phyloP scores from a whole-genome alignment of 129 eudicot genomes.

The Dittrichia graveolens region DNA sequence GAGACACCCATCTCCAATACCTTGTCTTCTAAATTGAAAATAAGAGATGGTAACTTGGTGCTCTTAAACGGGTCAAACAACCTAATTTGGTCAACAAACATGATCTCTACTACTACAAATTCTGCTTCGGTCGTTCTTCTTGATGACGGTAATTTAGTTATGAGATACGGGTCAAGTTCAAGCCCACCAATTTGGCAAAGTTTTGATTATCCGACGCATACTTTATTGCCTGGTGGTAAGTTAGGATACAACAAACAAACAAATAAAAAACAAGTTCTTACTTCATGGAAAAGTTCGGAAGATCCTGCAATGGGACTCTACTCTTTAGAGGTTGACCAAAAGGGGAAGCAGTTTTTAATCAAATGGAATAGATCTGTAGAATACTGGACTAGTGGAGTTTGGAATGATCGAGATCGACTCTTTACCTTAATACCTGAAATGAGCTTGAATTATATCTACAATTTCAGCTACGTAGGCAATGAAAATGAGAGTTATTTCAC shows the following conservation, averaged over 20 bases:
- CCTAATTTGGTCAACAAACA: constrained; percentile 54
- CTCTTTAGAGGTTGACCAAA: constrained; percentile 40
- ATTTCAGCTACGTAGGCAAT: constrained; percentile 46
- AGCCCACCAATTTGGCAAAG: constrained; percentile 52
- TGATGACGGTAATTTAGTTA: constrained; percentile 56
- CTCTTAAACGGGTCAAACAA: constrained; percentile 34
- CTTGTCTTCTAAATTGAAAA: constrained; percentile 31
- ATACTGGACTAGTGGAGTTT: constrained; percentile 56
- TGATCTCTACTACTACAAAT: constrained; percentile 14
- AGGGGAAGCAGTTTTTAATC: constrained; percentile 23
- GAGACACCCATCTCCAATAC: constrained; percentile 40
- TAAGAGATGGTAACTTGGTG: constrained; percentile 48
- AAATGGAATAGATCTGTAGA: constrained; percentile 43
- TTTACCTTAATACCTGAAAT: constrained; percentile 54
- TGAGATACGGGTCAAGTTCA: constrained; percentile 33
- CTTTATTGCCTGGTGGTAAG: constrained; percentile 59
- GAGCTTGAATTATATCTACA: constrained; percentile 40
- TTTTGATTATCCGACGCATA: constrained; percentile 54
- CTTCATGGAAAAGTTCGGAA: constrained; percentile 55
- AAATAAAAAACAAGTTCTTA: constrained; percentile 24
- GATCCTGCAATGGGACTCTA: constrained; percentile 55
- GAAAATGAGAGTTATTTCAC: constrained; percentile 58
- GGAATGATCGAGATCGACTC: constrained; percentile 32
- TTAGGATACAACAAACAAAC: constrained; percentile 38
- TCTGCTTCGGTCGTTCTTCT: constrained; percentile 33